Evolutionary conservation across 352 stramenopile species (phyloP).

Genomic region (Globisporangium perplexum): DNA sequence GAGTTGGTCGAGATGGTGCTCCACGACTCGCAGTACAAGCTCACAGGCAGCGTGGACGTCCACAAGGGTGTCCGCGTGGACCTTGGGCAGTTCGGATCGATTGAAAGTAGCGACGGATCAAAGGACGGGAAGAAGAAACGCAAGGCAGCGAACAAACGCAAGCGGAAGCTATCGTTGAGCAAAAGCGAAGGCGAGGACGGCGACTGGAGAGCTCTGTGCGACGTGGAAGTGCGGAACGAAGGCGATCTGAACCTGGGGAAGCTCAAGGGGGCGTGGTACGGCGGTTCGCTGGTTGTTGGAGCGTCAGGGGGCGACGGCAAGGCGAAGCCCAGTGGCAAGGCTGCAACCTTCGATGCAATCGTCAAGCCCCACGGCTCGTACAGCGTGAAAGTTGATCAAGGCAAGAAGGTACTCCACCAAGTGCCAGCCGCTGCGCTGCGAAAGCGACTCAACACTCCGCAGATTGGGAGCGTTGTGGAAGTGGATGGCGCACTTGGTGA

Average conservation of each 20-base stretch:
- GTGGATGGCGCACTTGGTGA: slow-evolving; percentile 59
- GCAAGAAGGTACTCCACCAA: slow-evolving; percentile 34
- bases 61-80: slow-evolving; percentile 41
- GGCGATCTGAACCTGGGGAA: slow-evolving; percentile 23
- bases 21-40: slow-evolving; percentile 74
- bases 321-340: neutral
- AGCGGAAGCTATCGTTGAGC: slow-evolving; percentile 27
- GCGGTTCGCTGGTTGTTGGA: slow-evolving; percentile 27
- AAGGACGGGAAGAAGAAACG: slow-evolving; percentile 47
- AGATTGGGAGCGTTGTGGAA: slow-evolving; percentile 69
- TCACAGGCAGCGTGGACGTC: slow-evolving; percentile 40
- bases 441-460: slow-evolving; percentile 23
- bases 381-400: slow-evolving; percentile 35
- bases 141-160: slow-evolving; percentile 54
- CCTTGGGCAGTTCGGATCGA: slow-evolving; percentile 39
- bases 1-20: slow-evolving; percentile 62
- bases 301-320: neutral
- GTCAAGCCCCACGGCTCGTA: slow-evolving; percentile 18
- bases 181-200: slow-evolving; percentile 13
- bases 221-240: slow-evolving; percentile 55
- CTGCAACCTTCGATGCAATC: slow-evolving; percentile 12
- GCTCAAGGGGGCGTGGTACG: slow-evolving; percentile 56
- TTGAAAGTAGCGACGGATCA: slow-evolving; percentile 8
- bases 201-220: slow-evolving; percentile 13
- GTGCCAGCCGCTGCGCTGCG: slow-evolving; percentile 40